Evolutionary conservation across 805 yeast genomes (phyloP).

Genomic region (Metschnikowia matae): DNA sequence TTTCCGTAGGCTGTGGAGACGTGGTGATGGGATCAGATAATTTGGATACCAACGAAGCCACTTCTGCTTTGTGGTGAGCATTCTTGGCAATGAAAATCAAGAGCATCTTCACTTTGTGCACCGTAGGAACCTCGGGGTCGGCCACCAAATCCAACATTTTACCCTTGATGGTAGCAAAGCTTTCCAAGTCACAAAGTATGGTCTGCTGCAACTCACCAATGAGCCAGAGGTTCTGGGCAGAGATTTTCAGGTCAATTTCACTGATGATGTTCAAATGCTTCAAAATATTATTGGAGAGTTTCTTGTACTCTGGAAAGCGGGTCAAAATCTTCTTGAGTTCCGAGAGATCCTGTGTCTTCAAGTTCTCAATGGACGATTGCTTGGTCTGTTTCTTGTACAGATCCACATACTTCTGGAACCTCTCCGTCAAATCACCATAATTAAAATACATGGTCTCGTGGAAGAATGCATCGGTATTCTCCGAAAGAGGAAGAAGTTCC

Average conservation of each 20-base stretch:
- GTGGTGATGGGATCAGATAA: conserved; percentile 29
- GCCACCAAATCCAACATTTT: conserved; percentile 54
- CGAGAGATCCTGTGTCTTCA: conserved; percentile 63
- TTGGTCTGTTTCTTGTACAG: conserved; percentile 79
- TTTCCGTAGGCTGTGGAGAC: conserved; percentile 29
- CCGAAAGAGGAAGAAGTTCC: conserved; percentile 39
- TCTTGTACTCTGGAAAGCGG: conserved; percentile 90
- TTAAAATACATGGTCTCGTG: conserved; percentile 79
- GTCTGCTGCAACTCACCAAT: conserved; percentile 89
- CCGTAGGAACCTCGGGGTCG: conserved; percentile 40
- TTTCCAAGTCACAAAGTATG: conserved; percentile 53
- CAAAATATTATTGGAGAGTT: conserved; percentile 79
- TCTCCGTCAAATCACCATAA: conserved; percentile 92
- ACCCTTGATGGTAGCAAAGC: conserved; percentile 39
- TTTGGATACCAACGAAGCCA: conserved; percentile 22
- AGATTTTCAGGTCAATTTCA: conserved; percentile 76
- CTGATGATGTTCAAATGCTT: conserved; percentile 90
- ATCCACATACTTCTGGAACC: conserved; percentile 77
- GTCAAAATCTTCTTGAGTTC: conserved; percentile 91
- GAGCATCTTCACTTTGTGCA: conserved; percentile 65
- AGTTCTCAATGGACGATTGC: conserved; percentile 51
- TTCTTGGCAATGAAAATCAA: conserved; percentile 72
- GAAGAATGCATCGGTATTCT: conserved; percentile 72
- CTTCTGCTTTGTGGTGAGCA: conserved; percentile 38
- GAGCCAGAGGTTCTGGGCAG: conserved; percentile 65